These are phyloP conservation scores for Drechslerella stenobrocha DNA, from an alignment of 2,329 filamentous ascomycete genomes.

Conservation along the genomic window DNA sequence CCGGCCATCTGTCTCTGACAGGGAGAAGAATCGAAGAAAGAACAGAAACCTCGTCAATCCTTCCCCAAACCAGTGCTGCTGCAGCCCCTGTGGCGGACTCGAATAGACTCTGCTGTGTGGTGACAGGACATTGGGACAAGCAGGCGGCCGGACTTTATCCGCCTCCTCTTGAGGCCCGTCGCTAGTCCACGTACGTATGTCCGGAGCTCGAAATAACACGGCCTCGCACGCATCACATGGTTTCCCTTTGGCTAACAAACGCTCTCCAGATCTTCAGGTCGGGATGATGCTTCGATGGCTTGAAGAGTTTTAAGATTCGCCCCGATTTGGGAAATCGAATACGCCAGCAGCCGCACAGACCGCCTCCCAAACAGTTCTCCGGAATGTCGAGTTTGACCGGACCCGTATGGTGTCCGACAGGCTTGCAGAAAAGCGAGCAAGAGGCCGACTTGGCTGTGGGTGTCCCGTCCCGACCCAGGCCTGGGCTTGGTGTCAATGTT, in stretches of 20 bases:
- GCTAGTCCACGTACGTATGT: conserved; percentile 14
- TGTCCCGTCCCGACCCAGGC: no score
- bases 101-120: conserved; percentile 34
- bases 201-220: conserved; percentile 7
- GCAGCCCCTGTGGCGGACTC: conserved; percentile 17
- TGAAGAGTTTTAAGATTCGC: conserved; percentile 46
- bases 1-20: conserved; percentile 26
- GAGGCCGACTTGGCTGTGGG: no score
- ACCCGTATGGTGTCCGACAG: background rate
- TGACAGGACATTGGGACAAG: conserved; percentile 43
- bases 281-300: conserved; percentile 9
- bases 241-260: conserved; percentile 23
- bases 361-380: conserved; percentile 7
- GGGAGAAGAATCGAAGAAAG: background rate
- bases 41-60: conserved; percentile 33
- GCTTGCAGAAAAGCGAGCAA: no score
- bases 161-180: conserved; percentile 25
- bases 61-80: conserved; percentile 23
- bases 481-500: no score
- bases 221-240: conserved; percentile 44
- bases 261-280: background rate
- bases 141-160: conserved; percentile 44
- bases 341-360: conserved; percentile 38
- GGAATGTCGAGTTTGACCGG: background rate
- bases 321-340: conserved; percentile 26